Evolutionary conservation across 805 yeast genomes (phyloP).

Genomic region (Metschnikowia amazonensis): DNA sequence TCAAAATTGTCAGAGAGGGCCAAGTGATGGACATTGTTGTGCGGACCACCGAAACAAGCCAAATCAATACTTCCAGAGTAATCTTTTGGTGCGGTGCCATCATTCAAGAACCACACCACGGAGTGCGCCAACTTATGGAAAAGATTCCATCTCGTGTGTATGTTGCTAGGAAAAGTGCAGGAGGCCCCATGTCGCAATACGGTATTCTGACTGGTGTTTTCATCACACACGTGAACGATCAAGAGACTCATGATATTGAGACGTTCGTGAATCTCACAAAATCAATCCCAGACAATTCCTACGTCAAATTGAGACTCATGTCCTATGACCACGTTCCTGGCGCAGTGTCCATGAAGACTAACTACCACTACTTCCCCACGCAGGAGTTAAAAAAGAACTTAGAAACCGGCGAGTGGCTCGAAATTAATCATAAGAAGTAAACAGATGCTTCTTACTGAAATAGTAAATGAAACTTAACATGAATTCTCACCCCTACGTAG

Average conservation of each 20-base stretch:
- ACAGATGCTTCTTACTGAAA: neutral
- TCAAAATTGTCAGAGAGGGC: constrained; percentile 71
- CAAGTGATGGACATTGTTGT: constrained; percentile 57
- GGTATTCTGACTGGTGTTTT: constrained; percentile 76
- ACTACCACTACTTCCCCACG: constrained; percentile 85
- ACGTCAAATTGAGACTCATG: constrained; percentile 74
- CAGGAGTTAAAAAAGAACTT: constrained; percentile 51
- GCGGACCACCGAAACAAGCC: constrained; percentile 58
- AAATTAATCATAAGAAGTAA: constrained; percentile 38
- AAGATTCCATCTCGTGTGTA: constrained; percentile 81
- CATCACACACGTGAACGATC: constrained; percentile 84
- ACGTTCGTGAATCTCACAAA: constrained; percentile 65
- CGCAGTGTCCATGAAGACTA: constrained; percentile 81
- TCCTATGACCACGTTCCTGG: constrained; percentile 84
- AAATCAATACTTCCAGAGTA: constrained; percentile 58
- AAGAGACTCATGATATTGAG: constrained; percentile 64
- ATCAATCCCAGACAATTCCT: constrained; percentile 71
- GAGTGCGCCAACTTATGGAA: constrained; percentile 79
- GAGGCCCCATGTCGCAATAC: constrained; percentile 85
- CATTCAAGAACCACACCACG: constrained; percentile 87
- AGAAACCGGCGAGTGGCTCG: constrained; percentile 45
- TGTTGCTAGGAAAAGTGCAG: constrained; percentile 66
- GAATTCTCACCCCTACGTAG: neutral
- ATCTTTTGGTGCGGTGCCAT: constrained; percentile 82
- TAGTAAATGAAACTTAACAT: neutral